Conservation (phyloP, 2,329 filamentous ascomycete genomes). For the Alternaria solani region DNA sequence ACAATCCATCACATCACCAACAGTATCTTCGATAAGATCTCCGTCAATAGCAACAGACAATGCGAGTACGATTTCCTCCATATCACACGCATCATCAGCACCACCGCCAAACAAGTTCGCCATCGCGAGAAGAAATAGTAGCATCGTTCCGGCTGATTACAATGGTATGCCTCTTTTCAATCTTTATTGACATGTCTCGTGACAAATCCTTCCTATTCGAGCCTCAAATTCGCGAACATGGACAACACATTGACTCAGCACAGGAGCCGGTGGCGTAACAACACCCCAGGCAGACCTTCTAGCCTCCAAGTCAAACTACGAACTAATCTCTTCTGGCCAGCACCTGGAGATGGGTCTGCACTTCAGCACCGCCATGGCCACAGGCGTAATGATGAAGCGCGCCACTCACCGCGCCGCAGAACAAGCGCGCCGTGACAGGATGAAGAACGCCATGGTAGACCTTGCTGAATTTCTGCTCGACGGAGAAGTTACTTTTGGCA, state of each 20-base stretch:
- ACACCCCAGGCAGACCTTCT: conserved; percentile 40
- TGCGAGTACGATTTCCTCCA: conserved; percentile 35
- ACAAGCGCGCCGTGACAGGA: conserved; percentile 43
- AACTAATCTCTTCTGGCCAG: conserved; percentile 40
- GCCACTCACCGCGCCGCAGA: conserved; percentile 43
- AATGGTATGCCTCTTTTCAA: conserved; percentile 26
- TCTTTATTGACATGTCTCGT: conserved; percentile 6
- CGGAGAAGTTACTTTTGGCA: conserved; percentile 43
- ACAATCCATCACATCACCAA: conserved; percentile 19
- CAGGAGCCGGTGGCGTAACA: conserved; percentile 36
- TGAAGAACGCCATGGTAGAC: conserved; percentile 45
- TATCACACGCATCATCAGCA: conserved; percentile 35
- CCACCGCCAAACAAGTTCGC: conserved; percentile 33
- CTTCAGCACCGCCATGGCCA: conserved; percentile 45
- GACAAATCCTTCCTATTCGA: not conserved
- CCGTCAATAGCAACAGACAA: conserved; percentile 32
- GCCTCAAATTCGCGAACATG: too few species aligned
- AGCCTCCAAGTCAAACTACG: conserved; percentile 42
- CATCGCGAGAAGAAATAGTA: conserved; percentile 32
- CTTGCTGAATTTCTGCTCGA: conserved; percentile 40
- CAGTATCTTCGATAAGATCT: conserved; percentile 28
- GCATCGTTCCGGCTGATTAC: conserved; percentile 31
- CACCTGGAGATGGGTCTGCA: conserved; percentile 44
- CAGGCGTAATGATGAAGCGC: conserved; percentile 45
- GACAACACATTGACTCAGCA: not conserved